Evolutionary conservation across 345 rosid genomes (phyloP), one percentile per base, ranked within the genome.

Genomic region (rapeseed (Brassica napus)): DNA sequence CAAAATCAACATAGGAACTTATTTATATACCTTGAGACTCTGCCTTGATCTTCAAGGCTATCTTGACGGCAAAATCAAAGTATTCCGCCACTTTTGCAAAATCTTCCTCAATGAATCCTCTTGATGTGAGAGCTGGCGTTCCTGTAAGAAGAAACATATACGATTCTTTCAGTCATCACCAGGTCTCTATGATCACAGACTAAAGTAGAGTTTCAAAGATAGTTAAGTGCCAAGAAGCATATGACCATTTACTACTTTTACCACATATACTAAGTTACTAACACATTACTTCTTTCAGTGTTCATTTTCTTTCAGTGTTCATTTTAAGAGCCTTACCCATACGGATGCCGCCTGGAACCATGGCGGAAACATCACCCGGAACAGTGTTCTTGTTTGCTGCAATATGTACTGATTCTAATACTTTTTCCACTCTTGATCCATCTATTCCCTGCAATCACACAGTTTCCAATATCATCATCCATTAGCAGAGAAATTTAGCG

Each of bases 331-430:
- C 54, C 85, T 47, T 90, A 94, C 97, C 98, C 98, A 94, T 92
- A 30, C 94, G 90, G 78, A 94, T 89, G 69, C 98, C 97, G 81
- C 97, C 98, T 65, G 97, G 98, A 86, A 92, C 97, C 95, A 92
- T 91, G 78, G 97, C 97, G 24, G 97, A 94, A 72, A 94, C 95
- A 87, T 94, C 97, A n/a, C 97, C 97, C 1, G 98, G 97, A 74
- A 94, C 98, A 21, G 97, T 92, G 85, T 94, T 94, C 65, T 94
- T 91, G 82, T 92, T 94, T 65, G 98, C 94, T 26, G 98, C 97
- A 39, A 94, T 92, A 74, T 94, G 97, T 78, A 94, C 97, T 0
- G 82, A 83, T 83, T 94, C 98, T 81, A 92, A 66, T 49, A 94
- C 97, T 82, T 94, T 94, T 71, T 94, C 98, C 66, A 92, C 97